These are phyloP conservation scores for Closterium sp. DNA, from an alignment of 139 green algal species.

Conservation along the genomic window DNA sequence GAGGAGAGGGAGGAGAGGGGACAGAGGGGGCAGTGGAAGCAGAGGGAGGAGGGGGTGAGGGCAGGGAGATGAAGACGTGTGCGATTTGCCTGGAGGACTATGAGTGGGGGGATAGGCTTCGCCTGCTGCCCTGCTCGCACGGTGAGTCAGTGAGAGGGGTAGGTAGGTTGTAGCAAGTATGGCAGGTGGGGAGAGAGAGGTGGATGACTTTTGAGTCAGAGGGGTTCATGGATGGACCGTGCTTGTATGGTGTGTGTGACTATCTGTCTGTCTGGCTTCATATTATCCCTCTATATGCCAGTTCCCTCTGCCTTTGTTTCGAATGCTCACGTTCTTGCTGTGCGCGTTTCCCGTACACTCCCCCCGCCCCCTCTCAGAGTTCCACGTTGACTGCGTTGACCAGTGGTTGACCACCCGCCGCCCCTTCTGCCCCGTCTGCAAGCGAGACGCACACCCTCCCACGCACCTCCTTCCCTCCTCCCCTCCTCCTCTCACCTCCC, in stretches of 20 bases:
- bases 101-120: slow-evolving; percentile 48
- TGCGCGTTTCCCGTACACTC: too few species aligned
- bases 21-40: neutral
- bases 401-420: slow-evolving; percentile 51
- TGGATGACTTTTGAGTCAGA: too few species aligned
- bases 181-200: too few species aligned
- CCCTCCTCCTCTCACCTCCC: neutral
- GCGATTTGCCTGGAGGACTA: slow-evolving; percentile 59
- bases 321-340: too few species aligned
- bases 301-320: too few species aligned
- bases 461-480: neutral
- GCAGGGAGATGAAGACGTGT: slow-evolving; percentile 29
- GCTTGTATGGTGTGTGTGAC: too few species aligned
- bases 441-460: slow-evolving; percentile 40
- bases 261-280: too few species aligned
- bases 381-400: slow-evolving; percentile 49
- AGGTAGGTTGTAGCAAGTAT: too few species aligned
- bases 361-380: neutral
- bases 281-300: too few species aligned
- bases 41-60: neutral
- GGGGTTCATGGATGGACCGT: too few species aligned
- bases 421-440: slow-evolving; percentile 54
- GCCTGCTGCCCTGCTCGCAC: slow-evolving; percentile 55
- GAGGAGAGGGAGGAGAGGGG: neutral
- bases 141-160: too few species aligned